Evolutionary conservation across 1,139 yeast species (phyloP).

Genomic region (Debaryomyces psychrophilus): DNA sequence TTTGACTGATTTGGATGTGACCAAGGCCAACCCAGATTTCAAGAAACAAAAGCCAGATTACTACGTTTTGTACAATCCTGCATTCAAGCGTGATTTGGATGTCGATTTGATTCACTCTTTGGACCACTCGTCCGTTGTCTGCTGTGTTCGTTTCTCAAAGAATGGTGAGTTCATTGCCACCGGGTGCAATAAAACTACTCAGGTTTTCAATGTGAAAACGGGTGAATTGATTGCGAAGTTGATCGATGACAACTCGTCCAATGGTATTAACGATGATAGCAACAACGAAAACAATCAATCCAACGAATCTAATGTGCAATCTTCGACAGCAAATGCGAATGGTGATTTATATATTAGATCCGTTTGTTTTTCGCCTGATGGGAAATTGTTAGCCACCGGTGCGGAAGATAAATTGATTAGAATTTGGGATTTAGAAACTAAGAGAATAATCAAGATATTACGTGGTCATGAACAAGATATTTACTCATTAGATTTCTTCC

Average conservation of each 20-base stretch:
- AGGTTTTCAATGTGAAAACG: conserved; percentile 88
- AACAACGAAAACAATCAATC: conserved; percentile 22
- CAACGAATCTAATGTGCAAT: conserved; percentile 24
- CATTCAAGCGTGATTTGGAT: conserved; percentile 67
- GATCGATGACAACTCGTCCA: conserved; percentile 71
- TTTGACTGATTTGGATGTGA: conserved; percentile 79
- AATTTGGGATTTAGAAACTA: conserved; percentile 92
- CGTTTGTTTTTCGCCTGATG: conserved; percentile 96
- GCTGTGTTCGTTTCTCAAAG: conserved; percentile 91
- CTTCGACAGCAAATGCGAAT: conserved; percentile 45
- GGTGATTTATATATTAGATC: conserved; percentile 92
- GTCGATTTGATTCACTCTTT: conserved; percentile 87
- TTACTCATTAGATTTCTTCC: conserved; percentile 93
- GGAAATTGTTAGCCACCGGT: conserved; percentile 93
- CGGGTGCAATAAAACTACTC: conserved; percentile 95
- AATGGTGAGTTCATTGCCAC: conserved; percentile 95
- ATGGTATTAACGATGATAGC: conserved; percentile 38
- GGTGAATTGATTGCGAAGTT: conserved; percentile 89
- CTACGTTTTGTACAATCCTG: conserved; percentile 89
- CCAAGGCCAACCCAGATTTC: conserved; percentile 73
- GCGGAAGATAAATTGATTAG: conserved; percentile 97
- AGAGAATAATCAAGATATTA: conserved; percentile 84
- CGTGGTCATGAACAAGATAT: conserved; percentile 98
- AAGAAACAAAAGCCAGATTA: conserved; percentile 87
- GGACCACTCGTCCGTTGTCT: conserved; percentile 92